Base-by-base conservation (phyloP, 495 filamentous ascomycete genomes). In the Penicillium alfredii region DNA sequence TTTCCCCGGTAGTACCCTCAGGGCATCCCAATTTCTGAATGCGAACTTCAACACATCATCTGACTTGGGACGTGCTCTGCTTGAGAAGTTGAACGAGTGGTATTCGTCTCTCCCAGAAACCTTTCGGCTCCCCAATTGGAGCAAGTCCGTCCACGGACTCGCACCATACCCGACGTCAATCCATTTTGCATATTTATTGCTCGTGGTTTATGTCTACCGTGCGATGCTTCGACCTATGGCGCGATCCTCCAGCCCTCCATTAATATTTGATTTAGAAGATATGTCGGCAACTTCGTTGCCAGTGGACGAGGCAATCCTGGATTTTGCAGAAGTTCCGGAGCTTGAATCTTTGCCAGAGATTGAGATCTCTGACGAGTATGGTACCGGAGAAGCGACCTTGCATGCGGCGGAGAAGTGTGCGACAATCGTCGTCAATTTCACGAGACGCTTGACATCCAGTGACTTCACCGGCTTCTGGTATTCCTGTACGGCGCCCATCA, bases 401-500 rank as follows among this genome's bases (percentile, higher is more conserved):
- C 49, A 58, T 27, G 56, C 54, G 1, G 61, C 61, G 1, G 58
- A 64, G 36, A 51, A 55, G 10, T 62, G 61, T 33, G 58, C 61
- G 0, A 49, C 56, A 0, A 60, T 60, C 11, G 18, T 62, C 15
- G 51, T 64, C 1, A 56, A 56, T 17, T 55, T 64, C 19, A 53
- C 52, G 0, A 30, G 48, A 16, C 44, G 52, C n/a, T 40, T 64
- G 32, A 51, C 53, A 2, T 33, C 51, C 2, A 51, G 50, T 35
- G 61, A 64, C 11, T 58, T 62, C 28, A 53, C 45, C 2, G 44
- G 42, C 6, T 62, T 64, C 17, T 64, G 61, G 61, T 62, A 64
- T 28, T 60, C 61, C 2, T 64, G 61, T 62, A 49, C 25, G 60
- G 43, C 22, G 9, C 7, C 15, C 6, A 7, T 30, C 10, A 9